Conservation (phyloP, 306 rosid genomes). For the Clitoria ternatea region DNA sequence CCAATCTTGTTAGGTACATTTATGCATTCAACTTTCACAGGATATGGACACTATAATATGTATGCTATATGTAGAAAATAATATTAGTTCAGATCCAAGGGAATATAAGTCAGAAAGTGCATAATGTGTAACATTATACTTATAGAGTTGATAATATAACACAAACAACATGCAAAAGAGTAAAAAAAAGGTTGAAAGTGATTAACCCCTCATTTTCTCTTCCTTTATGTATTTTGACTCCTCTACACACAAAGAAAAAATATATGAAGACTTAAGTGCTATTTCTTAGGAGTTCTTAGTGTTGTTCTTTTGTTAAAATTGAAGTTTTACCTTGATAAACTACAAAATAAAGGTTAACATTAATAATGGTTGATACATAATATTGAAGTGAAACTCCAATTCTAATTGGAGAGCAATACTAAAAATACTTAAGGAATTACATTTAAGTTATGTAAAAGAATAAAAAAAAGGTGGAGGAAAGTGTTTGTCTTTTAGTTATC, state of each 20-base stretch:
- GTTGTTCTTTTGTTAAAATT: too few relatives aligned
- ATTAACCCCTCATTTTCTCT: conserved; percentile 9
- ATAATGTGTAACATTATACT: conserved; percentile 19
- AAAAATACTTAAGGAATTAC: too few relatives aligned
- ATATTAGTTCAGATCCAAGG: conserved; percentile 19
- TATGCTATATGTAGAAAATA: not conserved
- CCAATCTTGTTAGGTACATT: conserved; percentile 21
- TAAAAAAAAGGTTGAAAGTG: not conserved
- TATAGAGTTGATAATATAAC: conserved; percentile 24
- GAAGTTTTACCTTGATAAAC: too few relatives aligned
- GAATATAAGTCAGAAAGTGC: conserved; percentile 40
- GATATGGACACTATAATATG: conserved; percentile 13
- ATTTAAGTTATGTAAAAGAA: too few relatives aligned
- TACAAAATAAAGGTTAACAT: too few relatives aligned
- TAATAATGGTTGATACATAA: too few relatives aligned
- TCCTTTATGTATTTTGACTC: conserved; percentile 18
- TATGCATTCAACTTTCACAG: conserved; percentile 32
- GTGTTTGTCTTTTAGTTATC: not conserved
- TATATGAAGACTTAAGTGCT: too few relatives aligned
- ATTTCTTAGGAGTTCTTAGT: too few relatives aligned
- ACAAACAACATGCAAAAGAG: conserved; percentile 9
- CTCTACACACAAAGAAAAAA: too few relatives aligned
- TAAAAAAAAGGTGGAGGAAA: not conserved
- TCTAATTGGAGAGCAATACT: too few relatives aligned
- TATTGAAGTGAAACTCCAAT: too few relatives aligned